Evolutionary conservation across 495 filamentous ascomycete genomes (phyloP), one percentile per base, ranked within the genome.

Genomic region (Pyronema omphalodes): DNA sequence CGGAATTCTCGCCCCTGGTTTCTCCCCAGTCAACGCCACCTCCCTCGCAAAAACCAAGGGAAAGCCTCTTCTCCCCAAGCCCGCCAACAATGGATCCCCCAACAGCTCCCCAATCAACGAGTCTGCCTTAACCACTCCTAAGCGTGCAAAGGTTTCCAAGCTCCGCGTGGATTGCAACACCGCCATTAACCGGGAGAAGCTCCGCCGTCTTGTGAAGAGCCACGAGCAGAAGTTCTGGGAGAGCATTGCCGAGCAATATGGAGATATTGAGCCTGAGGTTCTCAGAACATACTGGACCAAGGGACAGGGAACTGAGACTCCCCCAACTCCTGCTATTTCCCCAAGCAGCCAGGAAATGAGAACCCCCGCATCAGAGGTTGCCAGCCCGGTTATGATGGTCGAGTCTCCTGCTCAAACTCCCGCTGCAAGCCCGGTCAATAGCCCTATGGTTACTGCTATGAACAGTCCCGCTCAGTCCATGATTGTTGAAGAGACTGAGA

Each of bases 181-280:
- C 12, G 71, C 61, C 56, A 75, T 88, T 58, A 81, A 88, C 66
- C 77, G 78, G 55, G 71, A 74, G 54, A 78, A 80, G 48, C 77
- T 88, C 9, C 75, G 74, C 37, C 71, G 75, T 43, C 74, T 86
- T 47, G 86, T 88, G 64, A 76, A 79, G 51, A 71, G 74, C 9
- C 81, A 84, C 60, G 76, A 82, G 35, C 69, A 74, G 36, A 75
- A 76, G 9, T 88, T 88, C 66, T 88, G 84, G 84, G 72, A 72
- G 44, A 73, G 73, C 40, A 74, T 88, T 37, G 82, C 84, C 17
- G 67, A 73, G 36, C 79, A 83, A 50, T 88, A 88, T 55, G 83
- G 82, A 48, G 59, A 67, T 3, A 72, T 80, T 4, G 78, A 77
- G 44, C 77, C 80, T 9, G 70, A 74, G 17, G 70, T 77, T 12